Percentiles rank a stretch among this genome's conserved stretches.
Conservation (phyloP, 2,329 filamentous ascomycete species). For the Microdochium paspali region DNA sequence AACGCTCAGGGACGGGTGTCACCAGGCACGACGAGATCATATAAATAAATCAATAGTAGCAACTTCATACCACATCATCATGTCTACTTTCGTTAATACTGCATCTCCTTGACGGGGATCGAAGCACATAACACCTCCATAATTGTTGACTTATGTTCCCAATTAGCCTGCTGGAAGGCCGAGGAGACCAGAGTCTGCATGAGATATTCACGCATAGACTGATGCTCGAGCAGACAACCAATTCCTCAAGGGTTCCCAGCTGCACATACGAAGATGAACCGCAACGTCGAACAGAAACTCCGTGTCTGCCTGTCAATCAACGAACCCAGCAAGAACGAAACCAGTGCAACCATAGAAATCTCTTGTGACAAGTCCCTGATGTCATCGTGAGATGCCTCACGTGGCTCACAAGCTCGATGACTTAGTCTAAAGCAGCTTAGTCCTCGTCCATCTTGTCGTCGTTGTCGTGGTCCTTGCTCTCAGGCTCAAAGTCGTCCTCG, state of each 20-base stretch:
- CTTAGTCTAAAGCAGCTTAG: background rate
- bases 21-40: background rate
- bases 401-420: background rate
- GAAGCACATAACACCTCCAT: background rate
- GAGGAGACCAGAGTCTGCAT: no score
- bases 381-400: background rate
- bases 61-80: background rate
- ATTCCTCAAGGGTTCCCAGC: no score
- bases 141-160: no score
- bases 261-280: no score
- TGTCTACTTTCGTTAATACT: background rate
- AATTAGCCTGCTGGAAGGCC: no score
- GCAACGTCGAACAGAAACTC: no score
- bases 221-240: no score
- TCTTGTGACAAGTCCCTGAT: background rate
- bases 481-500: conserved; percentile 57
- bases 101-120: background rate
- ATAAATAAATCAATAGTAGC: background rate
- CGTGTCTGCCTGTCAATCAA: no score
- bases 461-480: conserved; percentile 48
- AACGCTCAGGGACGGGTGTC: no score
- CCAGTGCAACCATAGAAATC: no score
- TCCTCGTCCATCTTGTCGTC: conserved; percentile 63
- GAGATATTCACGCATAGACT: no score
- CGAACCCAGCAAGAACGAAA: no score